These are phyloP conservation scores for Aspergillus saccharolyticus DNA, from an alignment of 495 filamentous ascomycete genomes.

Conservation along the genomic window DNA sequence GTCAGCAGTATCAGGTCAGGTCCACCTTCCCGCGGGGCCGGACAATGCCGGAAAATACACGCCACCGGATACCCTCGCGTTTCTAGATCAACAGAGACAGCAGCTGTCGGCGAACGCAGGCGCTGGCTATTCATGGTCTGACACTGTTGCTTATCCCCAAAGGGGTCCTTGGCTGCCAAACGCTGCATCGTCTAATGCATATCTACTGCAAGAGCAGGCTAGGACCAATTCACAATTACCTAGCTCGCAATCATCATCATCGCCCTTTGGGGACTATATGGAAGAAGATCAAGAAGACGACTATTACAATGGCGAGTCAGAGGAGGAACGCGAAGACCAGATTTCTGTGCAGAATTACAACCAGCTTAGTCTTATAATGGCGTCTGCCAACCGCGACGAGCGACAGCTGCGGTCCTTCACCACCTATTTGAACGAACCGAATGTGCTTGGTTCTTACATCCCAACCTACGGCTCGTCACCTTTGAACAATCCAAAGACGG, in stretches of 20 bases:
- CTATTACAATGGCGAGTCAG: constrained; percentile 59
- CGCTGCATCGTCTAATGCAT: background rate
- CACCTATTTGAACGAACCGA: constrained; percentile 59
- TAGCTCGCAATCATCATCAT: constrained; percentile 6
- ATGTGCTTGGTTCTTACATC: constrained; percentile 73
- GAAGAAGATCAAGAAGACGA: constrained; percentile 51
- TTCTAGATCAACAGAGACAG: constrained; percentile 10
- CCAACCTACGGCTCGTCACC: constrained; percentile 73
- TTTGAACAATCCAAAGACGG: constrained; percentile 75
- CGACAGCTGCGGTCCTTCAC: constrained; percentile 54
- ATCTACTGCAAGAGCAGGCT: background rate
- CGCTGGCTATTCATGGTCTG: background rate
- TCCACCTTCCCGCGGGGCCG: background rate
- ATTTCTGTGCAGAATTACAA: constrained; percentile 52
- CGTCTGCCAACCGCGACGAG: constrained; percentile 48
- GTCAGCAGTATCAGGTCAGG: background rate
- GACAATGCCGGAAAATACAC: background rate
- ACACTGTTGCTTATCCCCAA: background rate
- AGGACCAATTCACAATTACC: background rate
- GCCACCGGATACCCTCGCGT: constrained; percentile 4
- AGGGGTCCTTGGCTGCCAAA: background rate
- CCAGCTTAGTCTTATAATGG: constrained; percentile 41
- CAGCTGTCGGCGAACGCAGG: background rate
- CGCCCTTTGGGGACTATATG: constrained; percentile 26
- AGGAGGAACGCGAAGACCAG: constrained; percentile 59